These are phyloP conservation scores for Globisporangium echinulatum DNA, from an alignment of 352 stramenopile species.

Conservation along the genomic window DNA sequence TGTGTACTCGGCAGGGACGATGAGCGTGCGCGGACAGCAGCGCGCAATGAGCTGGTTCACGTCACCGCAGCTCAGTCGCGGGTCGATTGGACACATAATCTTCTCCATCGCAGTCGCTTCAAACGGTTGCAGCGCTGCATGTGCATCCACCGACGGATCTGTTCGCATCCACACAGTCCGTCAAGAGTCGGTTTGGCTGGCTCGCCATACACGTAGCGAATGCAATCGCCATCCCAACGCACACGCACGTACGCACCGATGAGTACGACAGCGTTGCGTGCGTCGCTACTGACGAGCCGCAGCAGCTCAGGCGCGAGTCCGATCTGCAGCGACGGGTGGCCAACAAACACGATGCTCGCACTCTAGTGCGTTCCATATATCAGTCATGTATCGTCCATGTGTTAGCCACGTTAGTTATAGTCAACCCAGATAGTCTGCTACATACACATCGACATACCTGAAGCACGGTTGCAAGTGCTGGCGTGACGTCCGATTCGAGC, in stretches of 20 bases:
- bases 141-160: slow-evolving; percentile 57
- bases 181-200: neutral
- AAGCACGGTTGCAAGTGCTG: slow-evolving; percentile 34
- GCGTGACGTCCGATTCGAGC: slow-evolving; percentile 33
- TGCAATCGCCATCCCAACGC: no score
- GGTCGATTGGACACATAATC: slow-evolving; percentile 71
- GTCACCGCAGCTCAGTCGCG: slow-evolving; percentile 73
- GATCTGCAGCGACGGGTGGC: slow-evolving; percentile 60
- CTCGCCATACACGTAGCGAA: no score
- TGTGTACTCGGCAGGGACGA: slow-evolving; percentile 63
- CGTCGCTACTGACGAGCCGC: slow-evolving; percentile 47
- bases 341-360: slow-evolving; percentile 71
- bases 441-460: slow-evolving; percentile 29
- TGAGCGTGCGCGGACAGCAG: slow-evolving; percentile 60
- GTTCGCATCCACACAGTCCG: slow-evolving; percentile 1
- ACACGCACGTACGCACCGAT: slow-evolving; percentile 28
- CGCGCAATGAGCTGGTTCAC: slow-evolving; percentile 82
- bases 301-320: slow-evolving; percentile 47
- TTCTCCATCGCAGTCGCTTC: slow-evolving; percentile 65
- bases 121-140: slow-evolving; percentile 47
- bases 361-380: slow-evolving; percentile 19
- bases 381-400: no score
- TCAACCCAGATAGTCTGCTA: neutral
- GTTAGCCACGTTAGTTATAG: neutral
- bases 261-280: slow-evolving; percentile 60